These are phyloP conservation scores for Puccinia triticina DNA, from an alignment of 1,284 basidiomycete species.

Conservation along the genomic window DNA sequence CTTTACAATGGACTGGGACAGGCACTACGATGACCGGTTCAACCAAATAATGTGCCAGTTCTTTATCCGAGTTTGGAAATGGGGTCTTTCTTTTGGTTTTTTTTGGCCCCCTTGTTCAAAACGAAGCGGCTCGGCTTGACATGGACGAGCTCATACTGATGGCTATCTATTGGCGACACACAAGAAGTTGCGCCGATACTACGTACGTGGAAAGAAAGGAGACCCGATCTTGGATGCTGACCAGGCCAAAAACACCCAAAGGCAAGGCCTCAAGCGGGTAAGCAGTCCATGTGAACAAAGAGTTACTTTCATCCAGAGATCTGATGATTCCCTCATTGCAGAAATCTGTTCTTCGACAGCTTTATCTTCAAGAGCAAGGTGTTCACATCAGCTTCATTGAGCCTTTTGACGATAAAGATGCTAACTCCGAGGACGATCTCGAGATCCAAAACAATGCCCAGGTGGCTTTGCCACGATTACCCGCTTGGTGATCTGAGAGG, in stretches of 20 bases:
- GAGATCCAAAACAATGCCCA: not conserved
- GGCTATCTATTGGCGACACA: conserved; percentile 39
- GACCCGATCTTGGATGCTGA: conserved; percentile 2
- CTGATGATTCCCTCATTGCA: not conserved
- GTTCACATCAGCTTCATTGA: conserved; percentile 21
- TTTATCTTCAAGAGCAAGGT: conserved; percentile 47
- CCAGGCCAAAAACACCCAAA: conserved; percentile 22
- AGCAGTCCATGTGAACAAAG: too few relatives aligned
- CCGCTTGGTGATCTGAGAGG: conserved; percentile 33
- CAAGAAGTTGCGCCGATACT: conserved; percentile 26
- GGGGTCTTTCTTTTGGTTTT: conserved; percentile 19
- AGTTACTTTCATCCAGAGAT: not conserved
- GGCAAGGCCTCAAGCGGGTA: conserved; percentile 22
- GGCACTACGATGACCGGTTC: conserved; percentile 24
- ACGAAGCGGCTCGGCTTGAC: conserved; percentile 20
- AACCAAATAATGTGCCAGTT: conserved; percentile 50
- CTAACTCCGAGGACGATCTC: conserved; percentile 32
- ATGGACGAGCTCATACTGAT: conserved; percentile 24
- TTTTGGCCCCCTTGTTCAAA: conserved; percentile 20
- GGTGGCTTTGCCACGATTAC: not conserved
- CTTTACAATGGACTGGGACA: conserved; percentile 49
- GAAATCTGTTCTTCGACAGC: conserved; percentile 35
- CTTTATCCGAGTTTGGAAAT: conserved; percentile 46
- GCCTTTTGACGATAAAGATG: conserved; percentile 34
- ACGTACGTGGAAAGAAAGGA: conserved; percentile 16